These are phyloP conservation scores for Dorcoceras hygrometricum DNA, from an alignment of 257 asterid species.

Conservation along the genomic window DNA sequence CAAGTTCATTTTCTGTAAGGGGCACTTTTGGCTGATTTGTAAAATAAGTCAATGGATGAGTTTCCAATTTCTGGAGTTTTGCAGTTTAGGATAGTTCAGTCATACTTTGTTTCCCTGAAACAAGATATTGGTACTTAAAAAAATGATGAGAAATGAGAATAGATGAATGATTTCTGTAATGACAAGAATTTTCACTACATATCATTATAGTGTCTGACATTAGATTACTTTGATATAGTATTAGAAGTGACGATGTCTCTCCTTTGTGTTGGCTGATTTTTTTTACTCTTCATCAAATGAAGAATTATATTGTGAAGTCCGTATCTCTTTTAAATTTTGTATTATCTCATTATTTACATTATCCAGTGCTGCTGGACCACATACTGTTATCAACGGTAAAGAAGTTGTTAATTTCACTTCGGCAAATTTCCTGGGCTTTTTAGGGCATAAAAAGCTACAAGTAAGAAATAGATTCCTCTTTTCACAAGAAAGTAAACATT, in stretches of 20 bases:
- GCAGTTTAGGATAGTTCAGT: neutral
- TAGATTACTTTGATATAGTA: neutral
- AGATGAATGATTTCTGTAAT: neutral
- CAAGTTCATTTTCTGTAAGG: neutral
- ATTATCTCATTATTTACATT: slow-evolving; percentile 27
- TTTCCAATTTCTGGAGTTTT: slow-evolving; percentile 4
- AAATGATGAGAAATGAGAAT: neutral
- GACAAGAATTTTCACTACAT: slow-evolving; percentile 15
- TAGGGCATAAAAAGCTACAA: slow-evolving; percentile 73
- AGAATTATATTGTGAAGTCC: slow-evolving; percentile 6
- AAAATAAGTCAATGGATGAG: too few relatives aligned
- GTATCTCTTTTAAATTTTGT: slow-evolving; percentile 10
- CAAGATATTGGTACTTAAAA: neutral
- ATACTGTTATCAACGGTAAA: slow-evolving; percentile 59
- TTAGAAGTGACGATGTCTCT: slow-evolving; percentile 5
- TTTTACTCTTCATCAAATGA: neutral
- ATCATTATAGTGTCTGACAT: slow-evolving; percentile 4
- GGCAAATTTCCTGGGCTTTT: slow-evolving; percentile 87
- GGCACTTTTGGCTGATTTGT: neutral
- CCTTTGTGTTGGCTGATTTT: slow-evolving; percentile 9
- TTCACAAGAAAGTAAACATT: neutral
- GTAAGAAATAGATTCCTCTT: slow-evolving; percentile 40
- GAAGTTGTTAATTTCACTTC: slow-evolving; percentile 86
- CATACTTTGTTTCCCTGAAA: slow-evolving; percentile 11
- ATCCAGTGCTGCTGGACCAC: slow-evolving; percentile 97